Conservation (phyloP, 768 basidiomycete species). For the Suillus subluteus region DNA sequence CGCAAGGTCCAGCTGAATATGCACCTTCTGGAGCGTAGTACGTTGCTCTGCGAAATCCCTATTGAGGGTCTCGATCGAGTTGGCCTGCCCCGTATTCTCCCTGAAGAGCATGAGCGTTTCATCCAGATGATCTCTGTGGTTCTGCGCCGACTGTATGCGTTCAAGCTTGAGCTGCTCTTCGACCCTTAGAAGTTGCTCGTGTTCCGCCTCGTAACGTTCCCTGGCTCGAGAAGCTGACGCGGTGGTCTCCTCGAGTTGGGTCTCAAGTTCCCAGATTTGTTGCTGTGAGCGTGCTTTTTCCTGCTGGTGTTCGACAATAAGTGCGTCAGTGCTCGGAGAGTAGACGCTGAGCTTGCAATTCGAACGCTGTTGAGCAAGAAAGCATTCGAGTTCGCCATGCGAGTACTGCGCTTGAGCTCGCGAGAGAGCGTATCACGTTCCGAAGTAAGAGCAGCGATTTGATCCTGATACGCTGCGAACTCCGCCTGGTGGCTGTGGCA, state of each 20-base stretch:
- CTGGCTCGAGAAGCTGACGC: neutral
- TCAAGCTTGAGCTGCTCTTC: neutral
- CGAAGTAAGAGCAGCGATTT: neutral
- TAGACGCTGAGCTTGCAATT: neutral
- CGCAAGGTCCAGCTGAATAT: neutral
- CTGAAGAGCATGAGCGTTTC: neutral
- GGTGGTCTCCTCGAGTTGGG: neutral
- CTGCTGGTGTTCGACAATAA: neutral
- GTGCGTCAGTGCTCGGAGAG: neutral
- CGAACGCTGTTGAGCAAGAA: neutral
- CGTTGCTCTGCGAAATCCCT: neutral
- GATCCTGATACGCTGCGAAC: neutral
- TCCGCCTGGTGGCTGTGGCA: neutral
- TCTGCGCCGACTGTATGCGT: neutral
- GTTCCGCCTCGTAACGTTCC: neutral
- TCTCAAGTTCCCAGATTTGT: neutral
- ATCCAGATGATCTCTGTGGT: neutral
- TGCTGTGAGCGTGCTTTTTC: neutral
- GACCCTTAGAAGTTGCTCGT: neutral
- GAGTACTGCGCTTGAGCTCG: neutral
- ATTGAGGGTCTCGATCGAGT: neutral
- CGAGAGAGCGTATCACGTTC: conserved; percentile 2
- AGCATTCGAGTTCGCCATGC: conserved; percentile 2
- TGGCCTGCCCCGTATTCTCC: neutral
- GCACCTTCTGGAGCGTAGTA: neutral